Evolutionary conservation across 1,139 yeast species (phyloP), one percentile per base, ranked within the genome.

Genomic region (Scheffersomyces illinoinensis): DNA sequence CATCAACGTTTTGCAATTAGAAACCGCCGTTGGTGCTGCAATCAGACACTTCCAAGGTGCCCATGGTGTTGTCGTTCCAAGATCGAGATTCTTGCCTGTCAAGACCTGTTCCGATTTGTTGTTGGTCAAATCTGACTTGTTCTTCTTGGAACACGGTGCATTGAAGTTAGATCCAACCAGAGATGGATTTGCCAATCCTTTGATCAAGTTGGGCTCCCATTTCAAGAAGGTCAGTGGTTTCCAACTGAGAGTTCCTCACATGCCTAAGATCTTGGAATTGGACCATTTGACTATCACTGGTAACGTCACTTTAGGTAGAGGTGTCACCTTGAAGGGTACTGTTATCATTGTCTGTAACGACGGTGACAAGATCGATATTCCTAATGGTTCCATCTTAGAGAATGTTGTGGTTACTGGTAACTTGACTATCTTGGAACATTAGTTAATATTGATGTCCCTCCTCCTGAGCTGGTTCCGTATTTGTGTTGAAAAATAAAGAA

Each of bases 21-120:
- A 95, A 82, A 95, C 99, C 56, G 99, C 99, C 33, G 97, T 93
- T 66, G 99, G 99, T 82, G 99, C 99, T 52, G 98, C 99, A 57
- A 95, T 95, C 74, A 91, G 97, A 78, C 96, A 93, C 78, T 95
- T 96, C 77, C 84, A 89, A 67, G 91, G 92, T 69, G 98, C 98
- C 46, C 98, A 93, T 71, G 99, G 99, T 78, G 96, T 95, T 69
- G 97, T 93, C 70, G 99, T 95, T 47, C 98, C 99, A 76, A 91
- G 99, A 81, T 85, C 97, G 53, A 89, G 99, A 75, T 95, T 95
- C 85, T 85, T 96, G 80, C 99, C 99, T 21, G 99, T 95, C 69
- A 95, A 95, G 83, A 96, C 99, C 24, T 92, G 96, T 76, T 93
- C 98, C 10, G 99, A 95, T 76, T 82, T 95, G 76, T 82, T 96